Percentiles rank a stretch among this genome's conserved stretches.
Conservation (phyloP, 495 filamentous ascomycete genomes). For the Gamarada debralockiae region DNA sequence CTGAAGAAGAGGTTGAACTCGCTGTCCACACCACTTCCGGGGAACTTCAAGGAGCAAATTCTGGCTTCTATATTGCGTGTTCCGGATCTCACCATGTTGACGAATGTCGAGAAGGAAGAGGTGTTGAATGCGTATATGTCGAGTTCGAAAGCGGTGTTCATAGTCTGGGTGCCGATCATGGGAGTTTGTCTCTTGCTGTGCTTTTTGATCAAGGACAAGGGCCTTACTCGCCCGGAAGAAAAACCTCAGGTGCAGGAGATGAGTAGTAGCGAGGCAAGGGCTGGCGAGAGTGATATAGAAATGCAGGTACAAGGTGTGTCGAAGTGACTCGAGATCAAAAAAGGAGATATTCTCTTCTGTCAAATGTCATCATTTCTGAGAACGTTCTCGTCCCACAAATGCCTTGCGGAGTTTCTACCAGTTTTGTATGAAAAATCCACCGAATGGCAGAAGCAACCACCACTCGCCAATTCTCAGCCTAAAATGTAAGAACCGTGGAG, state of each 20-base stretch:
- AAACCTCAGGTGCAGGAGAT: conserved; percentile 4
- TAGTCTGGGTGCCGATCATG: conserved; percentile 51
- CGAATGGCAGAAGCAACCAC: too few species aligned
- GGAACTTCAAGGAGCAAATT: conserved; percentile 29
- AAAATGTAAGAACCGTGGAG: too few species aligned
- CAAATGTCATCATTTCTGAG: too few species aligned
- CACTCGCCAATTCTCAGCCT: too few species aligned
- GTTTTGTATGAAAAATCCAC: too few species aligned
- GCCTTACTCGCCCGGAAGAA: conserved; percentile 48
- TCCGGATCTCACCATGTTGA: conserved; percentile 17
- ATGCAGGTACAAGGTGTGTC: conserved; percentile 10
- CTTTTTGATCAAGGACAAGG: conserved; percentile 49
- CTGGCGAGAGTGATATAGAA: conserved; percentile 15
- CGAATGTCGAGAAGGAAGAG: conserved; percentile 11
- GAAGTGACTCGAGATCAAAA: background rate
- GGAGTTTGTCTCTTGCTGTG: conserved; percentile 49
- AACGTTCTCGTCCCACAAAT: too few species aligned
- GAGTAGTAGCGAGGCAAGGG: conserved; percentile 2
- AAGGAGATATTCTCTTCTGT: too few species aligned
- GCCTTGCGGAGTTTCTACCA: too few species aligned
- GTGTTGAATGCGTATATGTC: conserved; percentile 47
- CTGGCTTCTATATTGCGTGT: conserved; percentile 18
- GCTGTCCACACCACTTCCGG: conserved; percentile 33
- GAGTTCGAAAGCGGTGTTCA: conserved; percentile 50
- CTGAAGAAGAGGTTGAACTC: conserved; percentile 30